Conservation (phyloP, 352 stramenopile species). For the Pythium brassicae region DNA sequence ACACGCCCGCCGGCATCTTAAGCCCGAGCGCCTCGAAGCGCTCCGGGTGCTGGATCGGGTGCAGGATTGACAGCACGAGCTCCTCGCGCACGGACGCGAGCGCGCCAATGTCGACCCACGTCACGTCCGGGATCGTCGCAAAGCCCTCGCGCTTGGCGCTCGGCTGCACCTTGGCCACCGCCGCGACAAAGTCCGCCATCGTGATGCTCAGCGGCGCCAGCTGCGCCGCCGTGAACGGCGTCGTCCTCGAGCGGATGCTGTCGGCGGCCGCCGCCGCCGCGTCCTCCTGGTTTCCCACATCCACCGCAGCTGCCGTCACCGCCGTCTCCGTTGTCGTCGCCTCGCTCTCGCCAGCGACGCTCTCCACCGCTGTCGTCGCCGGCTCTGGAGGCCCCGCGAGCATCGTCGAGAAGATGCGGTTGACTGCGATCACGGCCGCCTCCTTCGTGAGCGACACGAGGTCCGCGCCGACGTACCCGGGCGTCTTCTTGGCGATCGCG, state of each 20-base stretch:
- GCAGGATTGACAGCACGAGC: constrained; percentile 94
- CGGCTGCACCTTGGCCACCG: constrained; percentile 96
- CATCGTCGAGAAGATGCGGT: constrained; percentile 95
- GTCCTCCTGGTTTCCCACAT: no score
- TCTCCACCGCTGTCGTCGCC: constrained; percentile 10
- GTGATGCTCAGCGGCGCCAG: constrained; percentile 92
- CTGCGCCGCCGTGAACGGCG: constrained; percentile 87
- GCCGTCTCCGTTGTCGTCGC: constrained; percentile 11
- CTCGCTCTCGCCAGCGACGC: neutral
- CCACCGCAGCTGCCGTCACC: constrained; percentile 5
- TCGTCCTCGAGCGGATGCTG: constrained; percentile 55
- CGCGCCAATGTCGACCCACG: constrained; percentile 97
- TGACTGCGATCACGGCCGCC: constrained; percentile 96
- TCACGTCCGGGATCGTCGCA: constrained; percentile 97
- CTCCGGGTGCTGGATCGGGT: constrained; percentile 96
- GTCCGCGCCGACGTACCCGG: constrained; percentile 98
- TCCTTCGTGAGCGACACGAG: constrained; percentile 97
- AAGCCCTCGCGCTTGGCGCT: constrained; percentile 98
- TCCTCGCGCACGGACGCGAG: constrained; percentile 92
- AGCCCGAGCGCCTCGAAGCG: constrained; percentile 94
- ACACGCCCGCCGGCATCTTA: constrained; percentile 94
- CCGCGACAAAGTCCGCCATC: constrained; percentile 96
- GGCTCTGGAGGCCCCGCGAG: constrained; percentile 16
- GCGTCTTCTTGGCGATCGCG: constrained; percentile 89
- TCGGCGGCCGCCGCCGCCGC: constrained; percentile 36